Percentiles rank a stretch among this genome's conserved stretches.
phyloP scores from a whole-genome alignment of 805 yeast genomes.

The Kazachstania bromeliacearum region DNA sequence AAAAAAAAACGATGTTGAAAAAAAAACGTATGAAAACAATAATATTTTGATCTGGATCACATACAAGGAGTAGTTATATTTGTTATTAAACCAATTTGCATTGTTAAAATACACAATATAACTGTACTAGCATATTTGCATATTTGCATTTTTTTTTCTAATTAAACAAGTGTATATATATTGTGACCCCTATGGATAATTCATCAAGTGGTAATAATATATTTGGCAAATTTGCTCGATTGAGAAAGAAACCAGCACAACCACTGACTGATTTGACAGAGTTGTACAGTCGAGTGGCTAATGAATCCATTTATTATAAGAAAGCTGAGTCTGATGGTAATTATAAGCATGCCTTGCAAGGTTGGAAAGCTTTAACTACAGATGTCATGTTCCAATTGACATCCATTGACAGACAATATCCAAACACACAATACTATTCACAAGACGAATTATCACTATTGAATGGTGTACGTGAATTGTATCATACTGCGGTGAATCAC shows the following conservation, averaged over 20 bases:
- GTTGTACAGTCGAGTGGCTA: constrained; percentile 54
- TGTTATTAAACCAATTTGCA: no score
- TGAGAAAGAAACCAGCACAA: constrained; percentile 51
- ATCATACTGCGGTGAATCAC: constrained; percentile 33
- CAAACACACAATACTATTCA: constrained; percentile 26
- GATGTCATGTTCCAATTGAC: constrained; percentile 49
- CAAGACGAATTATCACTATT: constrained; percentile 39
- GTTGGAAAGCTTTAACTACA: constrained; percentile 68
- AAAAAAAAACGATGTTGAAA: no score
- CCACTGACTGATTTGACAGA: constrained; percentile 51
- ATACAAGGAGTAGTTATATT: no score
- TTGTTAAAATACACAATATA: no score
- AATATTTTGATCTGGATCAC: no score
- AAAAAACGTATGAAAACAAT: no score
- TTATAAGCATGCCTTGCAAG: constrained; percentile 49
- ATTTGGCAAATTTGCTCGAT: constrained; percentile 14
- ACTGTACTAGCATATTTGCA: no score
- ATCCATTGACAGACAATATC: constrained; percentile 36
- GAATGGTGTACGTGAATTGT: constrained; percentile 32
- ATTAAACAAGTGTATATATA: no score
- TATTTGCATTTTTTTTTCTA: no score
- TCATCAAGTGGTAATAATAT: no score
- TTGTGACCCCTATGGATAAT: no score
- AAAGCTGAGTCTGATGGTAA: constrained; percentile 48
- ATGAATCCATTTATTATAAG: constrained; percentile 46